These are phyloP conservation scores for Penicillium crustosum DNA, from an alignment of 2,329 filamentous ascomycete species.

Conservation along the genomic window DNA sequence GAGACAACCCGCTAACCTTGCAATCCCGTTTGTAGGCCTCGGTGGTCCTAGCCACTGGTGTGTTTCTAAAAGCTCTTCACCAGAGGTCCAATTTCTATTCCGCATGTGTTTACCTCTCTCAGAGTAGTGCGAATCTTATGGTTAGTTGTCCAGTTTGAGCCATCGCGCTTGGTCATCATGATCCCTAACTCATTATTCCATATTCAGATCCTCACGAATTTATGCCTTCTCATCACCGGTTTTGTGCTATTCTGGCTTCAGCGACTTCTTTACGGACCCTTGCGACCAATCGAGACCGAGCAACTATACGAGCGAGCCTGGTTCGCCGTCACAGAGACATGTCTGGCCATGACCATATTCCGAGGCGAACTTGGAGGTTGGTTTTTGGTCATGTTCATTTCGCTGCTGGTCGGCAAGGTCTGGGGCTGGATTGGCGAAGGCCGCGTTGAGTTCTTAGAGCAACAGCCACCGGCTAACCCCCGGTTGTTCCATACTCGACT, in stretches of 20 bases:
- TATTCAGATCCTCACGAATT: conserved; percentile 79
- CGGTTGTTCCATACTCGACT: conserved; percentile 83
- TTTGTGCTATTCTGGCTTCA: conserved; percentile 84
- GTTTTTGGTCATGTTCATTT: conserved; percentile 96
- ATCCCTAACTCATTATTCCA: neutral
- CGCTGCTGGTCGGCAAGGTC: conserved; percentile 87
- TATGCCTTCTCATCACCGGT: conserved; percentile 77
- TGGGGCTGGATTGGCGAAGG: conserved; percentile 99
- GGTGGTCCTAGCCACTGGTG: conserved; percentile 76
- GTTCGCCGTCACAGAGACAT: conserved; percentile 97
- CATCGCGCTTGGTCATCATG: neutral
- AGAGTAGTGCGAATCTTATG: conserved; percentile 94
- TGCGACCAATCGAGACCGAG: conserved; percentile 92
- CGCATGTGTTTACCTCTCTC: conserved; percentile 91
- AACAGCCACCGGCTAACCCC: conserved; percentile 88
- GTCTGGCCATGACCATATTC: conserved; percentile 97
- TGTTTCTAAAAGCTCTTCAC: conserved; percentile 86
- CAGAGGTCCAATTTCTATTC: conserved; percentile 98
- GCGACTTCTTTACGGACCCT: conserved; percentile 81
- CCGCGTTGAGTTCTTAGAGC: conserved; percentile 88
- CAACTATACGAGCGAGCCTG: conserved; percentile 96
- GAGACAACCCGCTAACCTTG: conserved; percentile 15
- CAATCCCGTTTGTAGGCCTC: conserved; percentile 60
- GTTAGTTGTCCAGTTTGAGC: conserved; percentile 49
- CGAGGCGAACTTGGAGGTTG: conserved; percentile 90